These are phyloP conservation scores for Vaccinium macrocarpon DNA, from an alignment of 148 eudicot species.

Conservation along the genomic window DNA sequence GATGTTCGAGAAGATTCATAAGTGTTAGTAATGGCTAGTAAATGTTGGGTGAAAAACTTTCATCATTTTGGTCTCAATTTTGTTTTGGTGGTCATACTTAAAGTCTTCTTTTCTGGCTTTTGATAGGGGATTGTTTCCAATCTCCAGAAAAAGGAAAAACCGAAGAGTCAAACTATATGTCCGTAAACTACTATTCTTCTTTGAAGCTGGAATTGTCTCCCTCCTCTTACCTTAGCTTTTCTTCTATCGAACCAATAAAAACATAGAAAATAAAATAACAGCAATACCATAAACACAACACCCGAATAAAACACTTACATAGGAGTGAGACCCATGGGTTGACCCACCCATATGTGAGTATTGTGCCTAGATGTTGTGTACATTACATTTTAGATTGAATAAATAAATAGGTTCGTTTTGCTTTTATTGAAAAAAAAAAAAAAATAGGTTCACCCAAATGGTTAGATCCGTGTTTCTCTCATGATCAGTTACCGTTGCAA, in stretches of 20 bases:
- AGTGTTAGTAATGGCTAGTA: background rate
- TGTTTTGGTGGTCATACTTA: background rate
- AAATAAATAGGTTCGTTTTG: no score
- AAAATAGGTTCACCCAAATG: background rate
- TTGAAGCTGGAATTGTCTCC: background rate
- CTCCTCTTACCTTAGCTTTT: background rate
- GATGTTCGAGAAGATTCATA: background rate
- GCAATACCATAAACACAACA: no score
- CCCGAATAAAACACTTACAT: no score
- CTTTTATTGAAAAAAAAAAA: no score
- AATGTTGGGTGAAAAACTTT: background rate
- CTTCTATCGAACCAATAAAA: background rate
- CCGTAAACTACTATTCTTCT: background rate
- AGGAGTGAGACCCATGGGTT: no score
- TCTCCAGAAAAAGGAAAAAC: background rate
- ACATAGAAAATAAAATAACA: background rate
- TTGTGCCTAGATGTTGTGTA: no score
- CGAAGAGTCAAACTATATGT: background rate
- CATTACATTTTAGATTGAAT: no score
- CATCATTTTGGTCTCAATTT: background rate
- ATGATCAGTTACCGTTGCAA: background rate
- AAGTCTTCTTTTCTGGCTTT: background rate
- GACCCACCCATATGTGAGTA: no score
- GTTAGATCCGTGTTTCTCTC: background rate
- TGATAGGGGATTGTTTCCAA: no score